These are phyloP conservation scores for Gentiana macrophylla DNA, from an alignment of 257 asterid genomes.

Conservation along the genomic window DNA sequence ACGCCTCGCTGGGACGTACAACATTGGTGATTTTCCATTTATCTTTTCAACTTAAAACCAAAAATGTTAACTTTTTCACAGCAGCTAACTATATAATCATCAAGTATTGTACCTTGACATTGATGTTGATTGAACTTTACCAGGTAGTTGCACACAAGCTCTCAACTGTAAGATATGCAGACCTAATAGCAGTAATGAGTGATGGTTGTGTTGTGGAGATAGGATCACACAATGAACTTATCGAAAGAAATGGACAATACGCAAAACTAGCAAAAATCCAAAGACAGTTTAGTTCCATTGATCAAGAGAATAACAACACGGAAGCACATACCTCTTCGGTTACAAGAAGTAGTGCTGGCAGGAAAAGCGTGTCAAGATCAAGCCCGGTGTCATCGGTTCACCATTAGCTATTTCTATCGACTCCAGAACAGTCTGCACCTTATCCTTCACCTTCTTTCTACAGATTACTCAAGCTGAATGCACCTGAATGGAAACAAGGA, in stretches of 20 bases:
- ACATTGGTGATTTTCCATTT: conserved; percentile 41
- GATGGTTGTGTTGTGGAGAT: conserved; percentile 44
- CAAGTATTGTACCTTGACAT: neutral
- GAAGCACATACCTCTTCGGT: conserved; percentile 30
- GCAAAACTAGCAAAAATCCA: conserved; percentile 55
- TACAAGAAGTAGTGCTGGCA: conserved; percentile 42
- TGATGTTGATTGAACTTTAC: neutral
- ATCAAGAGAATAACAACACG: conserved; percentile 30
- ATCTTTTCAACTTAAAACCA: neutral
- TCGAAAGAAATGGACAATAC: conserved; percentile 50
- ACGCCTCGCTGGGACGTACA: conserved; percentile 79
- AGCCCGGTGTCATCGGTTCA: conserved; percentile 50
- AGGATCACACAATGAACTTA: conserved; percentile 60
- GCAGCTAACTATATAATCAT: too few relatives aligned
- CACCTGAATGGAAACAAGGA: conserved; percentile 74
- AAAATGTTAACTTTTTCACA: neutral
- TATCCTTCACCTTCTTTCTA: conserved; percentile 44
- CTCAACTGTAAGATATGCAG: conserved; percentile 72
- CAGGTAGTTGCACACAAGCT: conserved; percentile 95
- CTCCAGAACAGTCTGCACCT: conserved; percentile 11
- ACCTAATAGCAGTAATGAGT: conserved; percentile 51
- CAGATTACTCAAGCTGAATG: conserved; percentile 42
- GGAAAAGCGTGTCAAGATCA: conserved; percentile 40
- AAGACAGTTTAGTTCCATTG: conserved; percentile 45
- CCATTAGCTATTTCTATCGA: conserved; percentile 21